Evolutionary conservation across 108 stramenopile genomes (phyloP), one percentile per base, ranked within the genome.

Genomic region (Nannochloropsis salina): DNA sequence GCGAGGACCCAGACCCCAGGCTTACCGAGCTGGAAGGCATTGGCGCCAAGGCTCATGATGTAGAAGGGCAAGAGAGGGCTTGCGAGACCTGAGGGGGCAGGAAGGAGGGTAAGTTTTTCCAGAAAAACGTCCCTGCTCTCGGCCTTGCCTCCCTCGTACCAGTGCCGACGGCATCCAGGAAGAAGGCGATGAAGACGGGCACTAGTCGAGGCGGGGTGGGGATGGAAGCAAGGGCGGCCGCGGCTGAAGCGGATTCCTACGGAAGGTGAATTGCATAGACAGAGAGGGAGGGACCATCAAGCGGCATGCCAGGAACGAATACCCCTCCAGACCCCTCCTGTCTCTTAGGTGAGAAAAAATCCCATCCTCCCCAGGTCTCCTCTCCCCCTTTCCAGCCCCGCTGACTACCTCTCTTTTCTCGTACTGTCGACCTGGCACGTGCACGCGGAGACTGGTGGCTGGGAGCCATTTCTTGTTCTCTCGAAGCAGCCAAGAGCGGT

Each of bases 11-110:
- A 31, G 31, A 31, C 31, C 31, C 20, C 74, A 20, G n/a, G 74
- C n/a, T 3, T 40, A n/a, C 83, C 85, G 44, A 91, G 83, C 87
- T 91, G 84, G 40, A 91, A 51, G 21, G 91, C 89, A 42, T 82
- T 83, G 8, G 91, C 91, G 45, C 88, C 85, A 5, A 90, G 84
- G 20, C 89, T 85, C 89, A 91, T 90, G n/a, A 89, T 85, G 79
- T 42, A 89, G 44, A 90, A 90, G 31, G 91, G 91, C 20, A 91
- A 82, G 41, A 88, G 83, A 40, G 91, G 91, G 42, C 89, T 80
- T 11, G 86, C 89, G 15, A 91, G 40, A 42, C 91, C 91, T 9
- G 81, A 80, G 43, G 85, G 51, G 5, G 83, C 41, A 6, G 85
- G 42, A 44, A 80, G 82, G 6, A 31, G 31, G 31, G 31, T 31